A percentile compares a stretch with the other conserved stretches of the same genome.
phyloP scores from a whole-genome alignment of 2,329 filamentous ascomycete genomes.

The Falciphora oryzae region DNA sequence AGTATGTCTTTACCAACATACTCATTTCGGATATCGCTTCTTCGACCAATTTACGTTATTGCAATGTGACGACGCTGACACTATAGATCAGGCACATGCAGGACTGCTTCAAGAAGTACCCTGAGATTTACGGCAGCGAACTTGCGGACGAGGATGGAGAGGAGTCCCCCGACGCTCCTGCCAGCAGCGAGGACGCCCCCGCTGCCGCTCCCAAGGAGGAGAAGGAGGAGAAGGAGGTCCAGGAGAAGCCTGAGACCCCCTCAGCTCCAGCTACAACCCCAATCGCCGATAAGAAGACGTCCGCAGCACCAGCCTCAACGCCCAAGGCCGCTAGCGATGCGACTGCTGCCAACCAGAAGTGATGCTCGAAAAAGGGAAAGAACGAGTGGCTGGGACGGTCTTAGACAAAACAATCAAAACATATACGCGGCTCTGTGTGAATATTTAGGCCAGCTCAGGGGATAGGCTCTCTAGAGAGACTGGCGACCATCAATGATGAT shows the following conservation, averaged over 20 bases:
- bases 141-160: constrained; percentile 66
- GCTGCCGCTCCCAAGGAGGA: neutral
- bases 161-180: constrained; percentile 12
- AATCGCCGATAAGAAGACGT: neutral
- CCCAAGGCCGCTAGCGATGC: constrained; percentile 24
- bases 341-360: constrained; percentile 23
- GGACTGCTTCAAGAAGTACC: constrained; percentile 88
- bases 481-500: neutral
- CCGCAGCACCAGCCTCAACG: constrained; percentile 6
- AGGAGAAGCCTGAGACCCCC: neutral
- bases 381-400: neutral
- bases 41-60: neutral
- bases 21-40: neutral
- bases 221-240: neutral
- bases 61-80: neutral
- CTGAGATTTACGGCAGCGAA: constrained; percentile 88
- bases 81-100: constrained; percentile 72
- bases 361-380: neutral
- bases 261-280: too few relatives aligned
- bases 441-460: neutral
- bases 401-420: neutral
- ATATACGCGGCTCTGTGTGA: neutral
- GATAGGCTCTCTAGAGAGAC: neutral
- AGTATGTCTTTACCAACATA: constrained; percentile 51
- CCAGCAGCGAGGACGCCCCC: neutral